These are phyloP conservation scores for Citrullus amarus DNA, from an alignment of 306 rosid species.

Conservation along the genomic window DNA sequence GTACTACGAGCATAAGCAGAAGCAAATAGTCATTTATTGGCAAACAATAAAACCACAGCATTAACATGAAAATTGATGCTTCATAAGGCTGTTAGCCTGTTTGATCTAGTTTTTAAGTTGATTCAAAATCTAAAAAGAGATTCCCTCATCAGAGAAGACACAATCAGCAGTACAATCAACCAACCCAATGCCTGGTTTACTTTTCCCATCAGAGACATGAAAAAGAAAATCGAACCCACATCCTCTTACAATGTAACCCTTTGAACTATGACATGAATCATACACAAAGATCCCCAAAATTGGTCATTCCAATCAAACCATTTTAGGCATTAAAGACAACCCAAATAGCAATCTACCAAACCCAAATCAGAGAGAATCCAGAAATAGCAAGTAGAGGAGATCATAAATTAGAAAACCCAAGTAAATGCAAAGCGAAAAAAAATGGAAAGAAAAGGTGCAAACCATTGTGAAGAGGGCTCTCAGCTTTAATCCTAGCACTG, in stretches of 20 bases:
- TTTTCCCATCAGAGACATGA: background rate
- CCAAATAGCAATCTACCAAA: background rate
- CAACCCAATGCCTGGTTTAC: background rate
- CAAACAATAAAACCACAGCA: background rate
- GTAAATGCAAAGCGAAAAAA: background rate
- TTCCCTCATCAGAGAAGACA: background rate
- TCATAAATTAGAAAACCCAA: background rate
- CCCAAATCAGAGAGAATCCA: background rate
- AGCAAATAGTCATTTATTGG: background rate
- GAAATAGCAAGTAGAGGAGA: background rate
- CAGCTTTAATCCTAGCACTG: conserved; percentile 80
- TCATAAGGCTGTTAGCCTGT: background rate
- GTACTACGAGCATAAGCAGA: background rate
- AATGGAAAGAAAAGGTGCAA: background rate
- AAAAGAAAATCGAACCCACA: background rate
- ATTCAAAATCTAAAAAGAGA: background rate
- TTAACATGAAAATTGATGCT: background rate
- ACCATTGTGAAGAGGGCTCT: conserved; percentile 78
- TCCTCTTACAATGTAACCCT: background rate
- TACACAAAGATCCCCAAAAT: background rate
- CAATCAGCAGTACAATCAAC: background rate
- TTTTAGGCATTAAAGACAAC: background rate
- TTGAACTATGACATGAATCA: background rate
- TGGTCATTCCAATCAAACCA: background rate
- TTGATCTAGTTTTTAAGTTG: background rate